Evolutionary conservation across 2,329 filamentous ascomycete genomes (phyloP), one percentile per base, ranked within the genome.

Genomic region (Colletotrichum zoysiae): DNA sequence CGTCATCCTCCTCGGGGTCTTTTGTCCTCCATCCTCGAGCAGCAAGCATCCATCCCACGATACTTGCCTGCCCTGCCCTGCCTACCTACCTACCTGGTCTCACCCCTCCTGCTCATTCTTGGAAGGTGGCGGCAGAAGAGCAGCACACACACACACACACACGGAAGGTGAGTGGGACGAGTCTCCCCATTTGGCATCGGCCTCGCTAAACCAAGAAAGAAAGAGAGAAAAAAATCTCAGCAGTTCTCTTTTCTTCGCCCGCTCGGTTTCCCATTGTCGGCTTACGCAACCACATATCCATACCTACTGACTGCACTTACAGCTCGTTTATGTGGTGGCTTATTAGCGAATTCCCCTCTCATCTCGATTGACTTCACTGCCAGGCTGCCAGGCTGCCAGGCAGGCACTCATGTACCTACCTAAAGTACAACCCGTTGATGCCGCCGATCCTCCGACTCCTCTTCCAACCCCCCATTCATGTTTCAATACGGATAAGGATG

Each of bases 361-460:
- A 23, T 38, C 44, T 50, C 46, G 26, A 64, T 64, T 59, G 23
- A 40, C 30, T 35, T 11, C n/a, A 51, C 9, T 40, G 33, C 40
- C 64, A 46, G 53, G 16, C 5, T 7, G 42, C 16, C 16, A 44
- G 26, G 26, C 9, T 40, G 33, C 40, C 16, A 42, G 40, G 1
- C 5, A 20, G 42, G 42, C 18, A 44, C 8, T 20, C 16, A 7
- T 20, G 12, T 16, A 26, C 26, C 26, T 16, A n/a, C n/a, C n/a
- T n/a, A n/a, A n/a, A n/a, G n/a, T n/a, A 33, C 58, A 26, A 71
- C 59, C 59, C 44, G 38, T 60, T 60, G 59, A n/a, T 62, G 14
- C 44, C n/a, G 59, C 59, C 65, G 58, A 63, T 58, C 23, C 57
- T 30, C 44, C 30, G 35, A 30, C 33, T 33, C n/a, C 48, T 57